These are phyloP conservation scores for Orbilia javanica DNA, from an alignment of 2,329 filamentous ascomycete genomes.

Conservation along the genomic window DNA sequence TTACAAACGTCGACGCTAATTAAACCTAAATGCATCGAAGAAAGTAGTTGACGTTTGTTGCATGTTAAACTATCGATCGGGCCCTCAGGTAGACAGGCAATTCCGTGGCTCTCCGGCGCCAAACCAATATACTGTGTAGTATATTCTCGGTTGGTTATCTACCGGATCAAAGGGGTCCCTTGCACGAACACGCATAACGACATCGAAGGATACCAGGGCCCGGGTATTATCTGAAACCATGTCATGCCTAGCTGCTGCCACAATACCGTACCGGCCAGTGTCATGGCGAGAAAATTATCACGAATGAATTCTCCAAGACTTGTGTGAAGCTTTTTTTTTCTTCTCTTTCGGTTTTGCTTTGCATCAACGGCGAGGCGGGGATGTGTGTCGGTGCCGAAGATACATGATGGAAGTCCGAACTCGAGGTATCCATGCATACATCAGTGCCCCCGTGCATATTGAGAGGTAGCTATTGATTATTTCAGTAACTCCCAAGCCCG, in stretches of 20 bases:
- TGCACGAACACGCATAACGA: constrained; percentile 15
- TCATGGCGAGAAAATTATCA: background rate
- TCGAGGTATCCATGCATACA: no score
- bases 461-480: no score
- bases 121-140: background rate
- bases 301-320: background rate
- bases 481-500: background rate
- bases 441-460: no score
- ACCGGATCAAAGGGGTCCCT: constrained; percentile 31
- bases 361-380: background rate
- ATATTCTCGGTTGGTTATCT: constrained; percentile 36
- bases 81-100: constrained; percentile 3
- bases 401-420: background rate
- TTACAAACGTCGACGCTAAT: background rate
- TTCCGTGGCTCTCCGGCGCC: constrained; percentile 30
- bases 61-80: background rate
- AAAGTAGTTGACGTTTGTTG: background rate
- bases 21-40: background rate
- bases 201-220: constrained; percentile 6
- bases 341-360: background rate
- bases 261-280: no score
- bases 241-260: background rate
- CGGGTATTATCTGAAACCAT: constrained; percentile 31
- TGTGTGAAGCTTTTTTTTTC: no score
- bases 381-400: background rate